Evolutionary conservation across 2,329 filamentous ascomycete genomes (phyloP).

Genomic region (Colletotrichum kahawae): DNA sequence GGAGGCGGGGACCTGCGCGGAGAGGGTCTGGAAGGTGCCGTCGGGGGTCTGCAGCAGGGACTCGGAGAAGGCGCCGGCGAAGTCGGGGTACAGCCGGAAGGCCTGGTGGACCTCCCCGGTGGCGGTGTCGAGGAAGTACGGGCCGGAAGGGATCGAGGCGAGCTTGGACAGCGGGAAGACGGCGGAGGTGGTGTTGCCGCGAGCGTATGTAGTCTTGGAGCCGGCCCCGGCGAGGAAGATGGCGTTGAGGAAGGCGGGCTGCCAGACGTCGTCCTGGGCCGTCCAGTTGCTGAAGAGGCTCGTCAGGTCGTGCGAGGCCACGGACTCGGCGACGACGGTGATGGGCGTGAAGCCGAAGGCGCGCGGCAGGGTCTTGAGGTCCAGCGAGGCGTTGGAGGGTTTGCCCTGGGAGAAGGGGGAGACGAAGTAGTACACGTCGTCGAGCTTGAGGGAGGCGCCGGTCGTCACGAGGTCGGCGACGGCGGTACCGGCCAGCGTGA

Average conservation of each 20-base stretch:
- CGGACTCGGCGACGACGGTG: slow-evolving; percentile 33
- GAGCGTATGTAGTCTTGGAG: neutral
- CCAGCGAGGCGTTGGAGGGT: slow-evolving; percentile 20
- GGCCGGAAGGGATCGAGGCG: slow-evolving; percentile 33
- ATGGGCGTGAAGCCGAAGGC: slow-evolving; percentile 38
- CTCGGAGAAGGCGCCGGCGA: slow-evolving; percentile 34
- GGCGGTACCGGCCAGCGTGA: slow-evolving; percentile 19
- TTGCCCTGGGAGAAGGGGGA: slow-evolving; percentile 36
- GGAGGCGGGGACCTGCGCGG: slow-evolving; percentile 33
- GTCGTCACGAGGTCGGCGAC: slow-evolving; percentile 30
- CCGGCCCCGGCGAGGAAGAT: slow-evolving; percentile 25
- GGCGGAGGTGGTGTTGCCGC: slow-evolving; percentile 19
- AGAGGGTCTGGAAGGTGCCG: slow-evolving; percentile 35
- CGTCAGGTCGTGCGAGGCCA: slow-evolving; percentile 24
- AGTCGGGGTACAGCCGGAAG: slow-evolving; percentile 41
- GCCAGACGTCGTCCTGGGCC: slow-evolving; percentile 31
- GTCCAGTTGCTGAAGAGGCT: slow-evolving; percentile 36
- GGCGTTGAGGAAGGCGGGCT: slow-evolving; percentile 26
- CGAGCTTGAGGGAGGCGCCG: slow-evolving; percentile 35
- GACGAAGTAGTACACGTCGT: slow-evolving; percentile 36
- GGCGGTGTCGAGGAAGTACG: slow-evolving; percentile 38
- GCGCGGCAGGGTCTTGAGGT: slow-evolving; percentile 23
- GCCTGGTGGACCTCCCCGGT: slow-evolving; percentile 37
- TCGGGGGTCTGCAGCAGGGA: slow-evolving; percentile 34
- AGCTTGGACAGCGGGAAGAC: slow-evolving; percentile 23